Evolutionary conservation across 768 basidiomycete genomes (phyloP), one percentile per base, ranked within the genome.

Genomic region (Pleurotus eryngii): DNA sequence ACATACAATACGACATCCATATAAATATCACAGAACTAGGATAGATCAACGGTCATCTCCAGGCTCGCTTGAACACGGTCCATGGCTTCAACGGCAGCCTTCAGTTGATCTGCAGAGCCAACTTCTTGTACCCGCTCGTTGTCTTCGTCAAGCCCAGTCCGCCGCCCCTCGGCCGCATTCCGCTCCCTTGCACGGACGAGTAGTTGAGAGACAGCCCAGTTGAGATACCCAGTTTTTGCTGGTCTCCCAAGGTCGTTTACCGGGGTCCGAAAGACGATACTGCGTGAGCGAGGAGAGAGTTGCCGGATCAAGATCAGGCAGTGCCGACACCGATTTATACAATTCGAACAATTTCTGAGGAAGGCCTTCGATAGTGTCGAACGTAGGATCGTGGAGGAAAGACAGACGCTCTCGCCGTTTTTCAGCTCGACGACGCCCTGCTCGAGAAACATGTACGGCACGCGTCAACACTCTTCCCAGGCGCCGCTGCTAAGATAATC

Each of bases 241-340:
- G 38, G 83, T 81, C 71, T 93, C 90, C 91, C 92, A 94, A 8
- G 80, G 80, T 40, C 85, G 81, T 67, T 90, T 90, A 0, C 88
- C 85, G 0, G 85, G 82, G 57, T 85, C 81, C 3, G 76, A 63
- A 22, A 73, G 66, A 22, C 68, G 68, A 46, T 75, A 59, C 40
- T 76, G 70, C 35, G 75, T 64, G 20, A 76, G 68, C 8, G 74
- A 67, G 22, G 76, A 68, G 6, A 79, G 63, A 3, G 75, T 72
- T 3, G 68, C 64, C 4, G 71, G 60, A 55, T 76, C 73, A 43
- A 79, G 71, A 1, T 74, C 64, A 2, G 85, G 81, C 4, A 89
- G 75, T 0, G 77, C 70, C 3, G 78, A 76, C n/a, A 80, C 73
- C 5, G 73, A 69, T 6, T 65, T 67, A 70, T 81, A 79, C 81